These are phyloP conservation scores for Fragaria nilgerrensis DNA, from an alignment of 306 rosid species.

Conservation along the genomic window DNA sequence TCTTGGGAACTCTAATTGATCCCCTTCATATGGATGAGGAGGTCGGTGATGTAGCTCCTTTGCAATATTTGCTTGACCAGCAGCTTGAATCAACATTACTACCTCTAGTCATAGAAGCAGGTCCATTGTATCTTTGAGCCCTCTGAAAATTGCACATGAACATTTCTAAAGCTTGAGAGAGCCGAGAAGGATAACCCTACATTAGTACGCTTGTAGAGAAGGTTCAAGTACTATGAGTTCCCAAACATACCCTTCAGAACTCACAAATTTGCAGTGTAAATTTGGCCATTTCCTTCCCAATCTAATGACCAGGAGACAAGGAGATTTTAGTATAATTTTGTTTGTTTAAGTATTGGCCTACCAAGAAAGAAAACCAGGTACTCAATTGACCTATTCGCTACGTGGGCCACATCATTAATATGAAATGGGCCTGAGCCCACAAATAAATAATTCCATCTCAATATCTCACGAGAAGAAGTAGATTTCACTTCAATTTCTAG, in stretches of 20 bases:
- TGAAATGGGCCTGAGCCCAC: conserved; percentile 34
- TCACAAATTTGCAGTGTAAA: neutral
- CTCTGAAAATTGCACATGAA: neutral
- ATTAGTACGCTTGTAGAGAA: neutral
- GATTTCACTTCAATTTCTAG: neutral
- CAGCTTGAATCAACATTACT: too few relatives aligned
- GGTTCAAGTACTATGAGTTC: neutral
- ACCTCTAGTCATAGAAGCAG: too few relatives aligned
- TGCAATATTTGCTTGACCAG: too few relatives aligned
- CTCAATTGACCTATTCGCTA: neutral
- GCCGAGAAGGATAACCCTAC: neutral
- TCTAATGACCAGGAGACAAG: conserved; percentile 18
- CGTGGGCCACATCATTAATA: conserved; percentile 17
- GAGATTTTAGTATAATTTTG: conserved; percentile 8
- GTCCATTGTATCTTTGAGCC: too few relatives aligned
- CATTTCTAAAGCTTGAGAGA: neutral
- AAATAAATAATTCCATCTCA: conserved; percentile 2
- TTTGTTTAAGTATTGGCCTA: conserved; percentile 24
- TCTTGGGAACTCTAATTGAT: too few relatives aligned
- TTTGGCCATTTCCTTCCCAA: neutral
- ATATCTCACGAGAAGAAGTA: conserved; percentile 15
- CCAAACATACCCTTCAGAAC: neutral
- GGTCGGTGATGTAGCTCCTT: too few relatives aligned
- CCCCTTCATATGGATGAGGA: too few relatives aligned
- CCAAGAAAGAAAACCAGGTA: conserved; percentile 12